Base-by-base conservation (phyloP, 2,329 filamentous ascomycete genomes). In the Sporothrix luriei region DNA sequence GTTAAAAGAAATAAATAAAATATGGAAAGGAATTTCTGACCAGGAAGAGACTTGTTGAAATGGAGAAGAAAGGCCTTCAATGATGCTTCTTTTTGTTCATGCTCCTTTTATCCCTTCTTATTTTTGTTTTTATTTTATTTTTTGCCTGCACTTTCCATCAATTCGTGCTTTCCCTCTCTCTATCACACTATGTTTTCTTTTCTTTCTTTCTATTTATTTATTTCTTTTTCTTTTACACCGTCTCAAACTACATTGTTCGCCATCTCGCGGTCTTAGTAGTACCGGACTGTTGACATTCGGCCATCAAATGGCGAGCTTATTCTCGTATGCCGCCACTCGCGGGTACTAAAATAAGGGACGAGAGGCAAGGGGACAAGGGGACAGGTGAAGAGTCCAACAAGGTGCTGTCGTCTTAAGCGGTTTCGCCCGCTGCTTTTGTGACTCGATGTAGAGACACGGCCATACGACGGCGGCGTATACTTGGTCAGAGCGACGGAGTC, bases 271-370 rank as follows among this genome's bases (percentile, higher is more conserved):
- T 46, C 38, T 46, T 46, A 61, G 68, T 64, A 40, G 59, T 62
- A 70, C 68, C 16, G 54, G 38, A 26, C 68, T 72, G 71, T 68
- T 72, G 72, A 71, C 68, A 73, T 73, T 29, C 16, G 29, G 38
- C 49, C 13, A 65, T 33, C 51, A 54, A 59, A 73, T 73, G 72
- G 71, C 72, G 72, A 73, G 72, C 69, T 73, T 57, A n/a, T 51
- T 48, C 46, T 33, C 46, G 65, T 52, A 26, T 61, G 48, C 54
- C 54, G 46, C 55, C 61, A 65, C 46, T 61, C 9, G 43, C 43
- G 62, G 65, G 14, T 68, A 38, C 51, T 59, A 51, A 46, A 62
- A 26, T 24, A 62, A 62, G 57, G 55, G 33, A 59, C 55, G 29
- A 59, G n/a, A 19, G 29, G 19, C 3, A 9, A 57, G 14, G 7